These are phyloP conservation scores for Helotiales sp. DNA, from an alignment of 2,329 filamentous ascomycete species.

Conservation along the genomic window DNA sequence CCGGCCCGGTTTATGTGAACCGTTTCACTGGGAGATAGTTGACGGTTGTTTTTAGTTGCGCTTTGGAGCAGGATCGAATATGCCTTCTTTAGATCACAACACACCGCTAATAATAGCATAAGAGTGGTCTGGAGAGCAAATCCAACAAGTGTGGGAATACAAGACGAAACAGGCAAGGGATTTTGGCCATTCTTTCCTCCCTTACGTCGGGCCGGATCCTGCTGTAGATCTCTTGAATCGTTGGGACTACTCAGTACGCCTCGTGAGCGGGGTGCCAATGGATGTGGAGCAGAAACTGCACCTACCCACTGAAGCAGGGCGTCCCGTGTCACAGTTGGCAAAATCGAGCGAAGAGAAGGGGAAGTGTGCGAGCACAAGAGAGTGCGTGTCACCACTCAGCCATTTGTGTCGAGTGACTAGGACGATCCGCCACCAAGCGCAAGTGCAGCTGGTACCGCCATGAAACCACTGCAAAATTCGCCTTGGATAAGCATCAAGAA, in stretches of 20 bases:
- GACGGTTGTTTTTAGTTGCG: background rate
- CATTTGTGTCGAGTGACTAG: no score
- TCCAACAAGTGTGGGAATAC: background rate
- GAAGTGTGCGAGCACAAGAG: no score
- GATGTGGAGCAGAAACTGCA: background rate
- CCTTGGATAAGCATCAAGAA: no score
- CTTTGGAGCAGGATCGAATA: no score
- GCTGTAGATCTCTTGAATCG: background rate
- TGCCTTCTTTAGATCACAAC: no score
- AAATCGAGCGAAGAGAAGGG: no score
- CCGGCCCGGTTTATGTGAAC: no score
- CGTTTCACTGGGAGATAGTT: background rate
- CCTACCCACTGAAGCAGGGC: background rate
- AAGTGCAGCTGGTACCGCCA: no score
- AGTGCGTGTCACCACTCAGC: no score
- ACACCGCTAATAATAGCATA: no score
- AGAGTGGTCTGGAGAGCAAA: background rate
- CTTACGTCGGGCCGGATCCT: background rate
- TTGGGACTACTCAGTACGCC: background rate
- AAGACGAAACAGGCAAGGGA: background rate
- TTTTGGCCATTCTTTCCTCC: background rate
- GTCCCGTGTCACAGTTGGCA: background rate
- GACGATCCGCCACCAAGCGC: no score
- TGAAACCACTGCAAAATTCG: no score
- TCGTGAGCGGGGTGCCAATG: background rate